Conservation (phyloP, 352 stramenopile genomes). For the Globisporangium okanoganense region DNA sequence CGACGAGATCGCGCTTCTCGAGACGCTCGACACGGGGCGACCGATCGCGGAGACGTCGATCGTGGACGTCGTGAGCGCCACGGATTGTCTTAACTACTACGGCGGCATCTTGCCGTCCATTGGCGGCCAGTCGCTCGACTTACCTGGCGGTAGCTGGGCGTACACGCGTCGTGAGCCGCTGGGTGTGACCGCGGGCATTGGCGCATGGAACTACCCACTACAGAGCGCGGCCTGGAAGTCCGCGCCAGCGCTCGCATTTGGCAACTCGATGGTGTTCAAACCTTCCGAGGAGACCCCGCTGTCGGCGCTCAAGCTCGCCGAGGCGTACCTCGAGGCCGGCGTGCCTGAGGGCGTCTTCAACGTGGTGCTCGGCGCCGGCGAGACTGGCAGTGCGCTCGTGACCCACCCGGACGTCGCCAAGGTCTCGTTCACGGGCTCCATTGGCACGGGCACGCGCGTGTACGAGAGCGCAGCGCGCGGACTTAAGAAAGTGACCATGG, state of each 20-base stretch:
- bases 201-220: conserved; percentile 82
- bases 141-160: conserved; percentile 62
- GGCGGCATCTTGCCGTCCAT: conserved; percentile 58
- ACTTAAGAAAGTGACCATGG: conserved; percentile 89
- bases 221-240: conserved; percentile 82
- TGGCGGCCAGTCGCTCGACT: conserved; percentile 64
- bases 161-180: conserved; percentile 77
- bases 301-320: conserved; percentile 57
- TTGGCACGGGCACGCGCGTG: conserved; percentile 64
- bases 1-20: conserved; percentile 63
- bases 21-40: conserved; percentile 77
- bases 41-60: conserved; percentile 69
- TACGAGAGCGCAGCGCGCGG: conserved; percentile 63
- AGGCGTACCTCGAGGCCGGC: conserved; percentile 65
- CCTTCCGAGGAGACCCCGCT: conserved; percentile 85
- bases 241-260: conserved; percentile 75
- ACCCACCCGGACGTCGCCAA: conserved; percentile 54
- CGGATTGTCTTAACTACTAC: conserved; percentile 81
- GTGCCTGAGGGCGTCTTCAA: conserved; percentile 78
- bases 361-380: conserved; percentile 63
- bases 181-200: conserved; percentile 69
- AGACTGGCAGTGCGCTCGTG: conserved; percentile 54
- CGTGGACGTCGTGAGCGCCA: conserved; percentile 66
- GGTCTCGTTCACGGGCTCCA: conserved; percentile 87
- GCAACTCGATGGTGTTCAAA: conserved; percentile 93